Conservation (phyloP, 257 asterid genomes). For the Solanum lycopersicoides region DNA sequence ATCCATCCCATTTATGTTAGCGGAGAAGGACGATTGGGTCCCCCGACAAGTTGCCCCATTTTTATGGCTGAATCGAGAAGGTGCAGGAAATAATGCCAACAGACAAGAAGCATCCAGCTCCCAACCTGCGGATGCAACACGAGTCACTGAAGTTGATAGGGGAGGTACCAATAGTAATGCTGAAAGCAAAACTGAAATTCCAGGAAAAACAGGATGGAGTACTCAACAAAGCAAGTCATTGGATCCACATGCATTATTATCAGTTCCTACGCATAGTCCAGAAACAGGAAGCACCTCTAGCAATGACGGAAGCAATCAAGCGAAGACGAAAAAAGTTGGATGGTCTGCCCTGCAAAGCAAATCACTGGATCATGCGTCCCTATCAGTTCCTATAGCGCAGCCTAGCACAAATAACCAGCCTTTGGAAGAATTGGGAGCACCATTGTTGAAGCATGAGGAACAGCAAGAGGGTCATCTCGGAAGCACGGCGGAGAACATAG, state of each 20-base stretch:
- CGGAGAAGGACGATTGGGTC: slow-evolving; percentile 89
- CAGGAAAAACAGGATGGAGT: slow-evolving; percentile 6
- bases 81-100: slow-evolving; percentile 16
- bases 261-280: slow-evolving; percentile 12
- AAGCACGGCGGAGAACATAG: slow-evolving; percentile 21
- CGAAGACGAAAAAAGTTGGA: not conserved
- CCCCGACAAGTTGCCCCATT: slow-evolving; percentile 77
- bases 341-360: not conserved
- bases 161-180: slow-evolving; percentile 11
- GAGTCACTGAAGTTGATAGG: slow-evolving; percentile 17
- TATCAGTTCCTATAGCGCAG: slow-evolving; percentile 6
- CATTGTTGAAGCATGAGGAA: slow-evolving; percentile 32
- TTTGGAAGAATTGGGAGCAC: slow-evolving; percentile 32
- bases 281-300: not conserved
- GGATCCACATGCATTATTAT: slow-evolving; percentile 17
- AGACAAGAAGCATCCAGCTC: slow-evolving; percentile 25
- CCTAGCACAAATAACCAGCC: slow-evolving; percentile 15
- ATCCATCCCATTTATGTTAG: slow-evolving; percentile 74
- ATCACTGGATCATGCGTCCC: slow-evolving; percentile 14
- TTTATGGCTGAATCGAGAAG: slow-evolving; percentile 62
- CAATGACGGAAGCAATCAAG: not conserved
- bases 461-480: slow-evolving; percentile 15
- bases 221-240: slow-evolving; percentile 10
- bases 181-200: slow-evolving; percentile 25
- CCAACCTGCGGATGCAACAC: slow-evolving; percentile 27